Base-by-base conservation (phyloP, 78 protist genomes). In the Dictyostelium capitatum region DNA sequence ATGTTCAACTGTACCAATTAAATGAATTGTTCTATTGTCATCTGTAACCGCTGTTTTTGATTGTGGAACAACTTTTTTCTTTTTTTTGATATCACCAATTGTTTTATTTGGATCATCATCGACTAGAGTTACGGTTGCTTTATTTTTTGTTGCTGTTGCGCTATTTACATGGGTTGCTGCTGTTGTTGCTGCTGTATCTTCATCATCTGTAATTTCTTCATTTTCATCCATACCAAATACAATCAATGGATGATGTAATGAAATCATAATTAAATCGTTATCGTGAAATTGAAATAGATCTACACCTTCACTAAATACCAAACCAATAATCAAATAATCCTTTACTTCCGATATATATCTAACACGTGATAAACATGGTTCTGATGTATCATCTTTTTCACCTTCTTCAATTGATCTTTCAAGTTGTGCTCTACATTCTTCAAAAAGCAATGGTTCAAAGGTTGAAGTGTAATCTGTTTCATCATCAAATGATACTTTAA, bases 391-490 rank as follows among this genome's bases (percentile, higher is more conserved):
- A 43, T 83, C 79, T 46, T 69, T 43, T 77, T 87, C 79, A 59
- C 82, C 93, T 32, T 87, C 93, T n/a, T 77, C 78, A 50, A 87
- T 87, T 28, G 93, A 48, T 87, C 93, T 74, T 64, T 87, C 93
- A 41, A 87, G 73, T 50, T 87, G 93, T 77, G 93, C 93, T 87
- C 93, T 87, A 77, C 93, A 87, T 77, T 87, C 93, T 77, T 87
- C 93, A 17, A 87, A 77, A 12, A 87, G n/a, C 79, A 87, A 77
- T 77, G 93, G 93, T 87, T 87, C 93, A 51, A 77, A 87, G 47
- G 93, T 87, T 10, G 69, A 20, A 10, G 77, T 64, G 77, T 87
- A 87, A 77, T 87, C 93, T 6, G 30, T 46, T 87, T 56, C 73
- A 65, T 77, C 83, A 37, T 43, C 14, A 87, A 87, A 87, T 62